phyloP scores from a whole-genome alignment of 805 yeast genomes.

The Ogataea methanolica region DNA sequence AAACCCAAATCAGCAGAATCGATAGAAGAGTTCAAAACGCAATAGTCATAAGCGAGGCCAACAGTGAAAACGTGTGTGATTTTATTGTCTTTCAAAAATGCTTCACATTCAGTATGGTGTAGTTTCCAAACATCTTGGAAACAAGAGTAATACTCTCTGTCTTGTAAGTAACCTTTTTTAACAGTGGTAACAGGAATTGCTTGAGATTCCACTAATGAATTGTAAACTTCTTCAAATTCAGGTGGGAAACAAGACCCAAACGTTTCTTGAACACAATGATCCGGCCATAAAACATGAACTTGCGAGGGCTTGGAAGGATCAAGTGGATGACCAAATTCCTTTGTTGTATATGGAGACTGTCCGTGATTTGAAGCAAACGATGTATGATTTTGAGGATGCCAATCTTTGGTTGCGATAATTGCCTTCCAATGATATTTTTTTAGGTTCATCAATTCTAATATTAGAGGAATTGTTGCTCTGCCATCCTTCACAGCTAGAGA shows the following conservation, averaged over 20 bases:
- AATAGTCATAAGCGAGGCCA: constrained; percentile 84
- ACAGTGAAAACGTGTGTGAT: constrained; percentile 65
- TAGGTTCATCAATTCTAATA: constrained; percentile 42
- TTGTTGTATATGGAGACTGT: constrained; percentile 44
- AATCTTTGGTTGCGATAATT: constrained; percentile 74
- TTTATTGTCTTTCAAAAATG: constrained; percentile 37
- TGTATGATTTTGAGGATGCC: constrained; percentile 79
- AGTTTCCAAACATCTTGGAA: constrained; percentile 75
- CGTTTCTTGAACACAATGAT: constrained; percentile 76
- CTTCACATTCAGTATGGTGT: constrained; percentile 62
- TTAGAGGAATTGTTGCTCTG: constrained; percentile 47
- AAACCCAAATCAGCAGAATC: constrained; percentile 64
- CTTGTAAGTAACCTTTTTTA: constrained; percentile 65
- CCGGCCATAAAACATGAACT: constrained; percentile 75
- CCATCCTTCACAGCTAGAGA: constrained; percentile 71
- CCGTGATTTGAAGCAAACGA: constrained; percentile 76
- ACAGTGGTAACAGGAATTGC: constrained; percentile 40
- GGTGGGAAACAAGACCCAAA: constrained; percentile 61
- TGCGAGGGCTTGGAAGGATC: constrained; percentile 27
- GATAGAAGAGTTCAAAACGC: constrained; percentile 74
- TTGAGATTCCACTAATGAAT: constrained; percentile 20
- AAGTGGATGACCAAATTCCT: constrained; percentile 49
- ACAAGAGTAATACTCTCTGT: constrained; percentile 84
- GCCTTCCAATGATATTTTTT: constrained; percentile 50
- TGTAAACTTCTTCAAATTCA: constrained; percentile 37